Base-by-base conservation (phyloP, 1,139 yeast genomes). In the Tardiomyces blankii region DNA sequence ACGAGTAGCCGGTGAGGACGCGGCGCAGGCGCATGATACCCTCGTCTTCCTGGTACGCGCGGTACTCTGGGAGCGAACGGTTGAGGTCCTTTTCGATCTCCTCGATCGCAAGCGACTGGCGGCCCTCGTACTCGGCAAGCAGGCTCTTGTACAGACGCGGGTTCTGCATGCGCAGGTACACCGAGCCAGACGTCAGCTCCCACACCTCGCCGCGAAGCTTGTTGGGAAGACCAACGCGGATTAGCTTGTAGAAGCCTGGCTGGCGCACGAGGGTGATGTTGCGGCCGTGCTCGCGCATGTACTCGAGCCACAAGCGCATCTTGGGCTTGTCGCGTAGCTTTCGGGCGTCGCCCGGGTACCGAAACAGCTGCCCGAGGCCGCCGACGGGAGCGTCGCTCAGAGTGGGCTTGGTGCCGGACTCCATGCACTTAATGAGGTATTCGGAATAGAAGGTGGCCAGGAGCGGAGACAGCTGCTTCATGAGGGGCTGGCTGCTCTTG, bases 11-110 rank as follows among this genome's bases (percentile, higher is more conserved):
- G 0, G 93, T 83, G 51, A 93, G 72, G 0, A 93, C 98, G 48
- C 94, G 73, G 51, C 98, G 73, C 45, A 93, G 72, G 46, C 95
- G 72, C 46, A 72, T 76, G 42, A 93, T 89, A 7, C 99, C 98
- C 57, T 85, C 94, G 4, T 75, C 75, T 11, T 74, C 73, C 63
- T 91, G 97, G 60, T 89, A 93, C 0, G 96, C 98, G 1, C 94
- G 82, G 61, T 91, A 93, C 64, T 93, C 98, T 0, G 99, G 99
- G 48, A 93, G 67, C 0, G 96, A 88, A 48, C 99, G 72, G 59
- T 89, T 87, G 59, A 93, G 73, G 65, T 93, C 99, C 62, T 93
- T 93, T 61, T 89, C 97, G 54, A 93, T 93, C 59, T 93, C 99
- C 52, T 91, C 98, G 42, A 89, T 80, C 0, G 98, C 97, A 46